A percentile compares a stretch with the other conserved stretches of the same genome.
phyloP scores from a whole-genome alignment of 1,284 basidiomycete genomes.

The Amylostereum chailletii region DNA sequence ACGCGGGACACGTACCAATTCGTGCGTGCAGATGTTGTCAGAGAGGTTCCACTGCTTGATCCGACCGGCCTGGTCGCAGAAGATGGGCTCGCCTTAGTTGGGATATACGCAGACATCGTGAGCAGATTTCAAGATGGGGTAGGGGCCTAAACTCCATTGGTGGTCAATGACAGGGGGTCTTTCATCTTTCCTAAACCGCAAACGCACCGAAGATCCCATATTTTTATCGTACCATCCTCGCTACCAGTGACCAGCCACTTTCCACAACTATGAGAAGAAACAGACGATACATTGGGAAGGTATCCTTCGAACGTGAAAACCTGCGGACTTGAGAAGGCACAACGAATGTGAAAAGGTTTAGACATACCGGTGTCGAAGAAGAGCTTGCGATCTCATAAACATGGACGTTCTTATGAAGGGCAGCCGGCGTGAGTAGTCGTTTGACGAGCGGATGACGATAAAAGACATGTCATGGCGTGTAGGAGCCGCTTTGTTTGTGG shows the following conservation, averaged over 20 bases:
- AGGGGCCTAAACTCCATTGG: conserved; percentile 40
- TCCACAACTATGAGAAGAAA: conserved; percentile 94
- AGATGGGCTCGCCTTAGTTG: conserved; percentile 97
- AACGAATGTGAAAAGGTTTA: conserved; percentile 3
- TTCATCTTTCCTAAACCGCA: conserved; percentile 1
- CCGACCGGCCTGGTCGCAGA: conserved; percentile 96
- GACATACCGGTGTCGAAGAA: conserved; percentile 69
- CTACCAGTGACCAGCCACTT: conserved; percentile 98
- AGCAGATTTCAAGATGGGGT: conserved; percentile 67
- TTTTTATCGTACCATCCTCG: conserved; percentile 96
- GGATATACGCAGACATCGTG: conserved; percentile 98
- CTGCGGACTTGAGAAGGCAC: conserved; percentile 28
- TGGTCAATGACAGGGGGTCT: conserved; percentile 11
- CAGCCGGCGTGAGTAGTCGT: conserved; percentile 90
- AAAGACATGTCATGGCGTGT: conserved; percentile 69
- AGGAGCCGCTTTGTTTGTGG: conserved; percentile 23
- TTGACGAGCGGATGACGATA: conserved; percentile 78
- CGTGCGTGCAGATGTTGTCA: conserved; percentile 95
- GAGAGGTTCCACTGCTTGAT: conserved; percentile 99
- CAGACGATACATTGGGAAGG: conserved; percentile 89
- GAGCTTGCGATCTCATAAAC: conserved; percentile 80
- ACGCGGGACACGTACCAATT: conserved; percentile 58
- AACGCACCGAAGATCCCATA: conserved; percentile 93
- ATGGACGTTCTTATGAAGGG: conserved; percentile 91
- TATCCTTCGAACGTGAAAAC: conserved; percentile 87